A percentile compares a stretch with the other conserved stretches of the same genome.
These are phyloP conservation scores for Kluyveromyces siamensis DNA, from an alignment of 805 yeast genomes.

Conservation along the genomic window DNA sequence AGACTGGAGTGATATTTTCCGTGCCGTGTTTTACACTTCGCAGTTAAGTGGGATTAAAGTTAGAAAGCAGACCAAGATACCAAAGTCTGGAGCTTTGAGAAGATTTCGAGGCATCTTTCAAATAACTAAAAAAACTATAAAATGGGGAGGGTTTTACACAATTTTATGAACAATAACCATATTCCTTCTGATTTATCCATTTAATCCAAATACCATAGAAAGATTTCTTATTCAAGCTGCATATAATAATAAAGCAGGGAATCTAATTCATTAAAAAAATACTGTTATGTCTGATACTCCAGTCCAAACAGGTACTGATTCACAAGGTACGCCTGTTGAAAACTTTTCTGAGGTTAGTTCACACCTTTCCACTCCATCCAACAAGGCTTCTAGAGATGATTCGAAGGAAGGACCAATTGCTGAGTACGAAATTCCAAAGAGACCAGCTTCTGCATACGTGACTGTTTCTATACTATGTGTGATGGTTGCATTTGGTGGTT, in stretches of 20 bases:
- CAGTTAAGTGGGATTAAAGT: no score
- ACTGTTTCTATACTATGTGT: constrained; percentile 17
- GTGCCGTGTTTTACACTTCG: no score
- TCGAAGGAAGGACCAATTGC: constrained; percentile 7
- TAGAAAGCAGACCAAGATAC: no score
- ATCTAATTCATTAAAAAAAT: not conserved
- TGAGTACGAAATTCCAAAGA: constrained; percentile 21
- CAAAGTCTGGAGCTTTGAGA: no score
- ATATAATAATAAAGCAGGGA: not conserved
- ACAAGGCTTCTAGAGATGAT: constrained; percentile 24
- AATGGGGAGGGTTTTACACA: no score
- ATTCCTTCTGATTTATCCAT: no score
- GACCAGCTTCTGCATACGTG: constrained; percentile 11
- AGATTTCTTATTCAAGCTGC: not conserved
- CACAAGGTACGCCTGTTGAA: constrained; percentile 9
- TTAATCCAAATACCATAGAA: no score
- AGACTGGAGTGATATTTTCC: no score
- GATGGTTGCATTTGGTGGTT: constrained; percentile 27
- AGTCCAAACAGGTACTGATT: constrained; percentile 4
- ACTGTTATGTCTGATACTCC: constrained; percentile 4
- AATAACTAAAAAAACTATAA: no score
- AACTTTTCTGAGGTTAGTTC: constrained; percentile 9
- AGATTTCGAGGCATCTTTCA: no score
- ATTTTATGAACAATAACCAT: no score
- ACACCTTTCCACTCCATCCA: constrained; percentile 23